A percentile compares a stretch with the other conserved stretches of the same genome.
phyloP scores from a whole-genome alignment of 2,329 filamentous ascomycete genomes.

The Zelopaecilomyces penicillatus region DNA sequence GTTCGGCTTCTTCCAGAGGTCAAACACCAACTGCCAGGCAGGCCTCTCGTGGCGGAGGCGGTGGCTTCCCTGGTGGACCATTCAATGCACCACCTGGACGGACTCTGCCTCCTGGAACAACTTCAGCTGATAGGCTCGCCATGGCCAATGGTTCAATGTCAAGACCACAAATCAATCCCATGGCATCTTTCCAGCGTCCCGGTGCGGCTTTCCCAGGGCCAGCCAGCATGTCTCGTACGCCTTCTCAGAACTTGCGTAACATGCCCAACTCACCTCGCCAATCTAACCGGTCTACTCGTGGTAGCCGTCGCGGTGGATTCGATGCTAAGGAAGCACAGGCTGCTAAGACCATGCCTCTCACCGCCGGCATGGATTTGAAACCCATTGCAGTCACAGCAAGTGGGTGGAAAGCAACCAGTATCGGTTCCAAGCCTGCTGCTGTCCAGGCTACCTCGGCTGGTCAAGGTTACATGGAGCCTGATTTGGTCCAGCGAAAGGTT shows the following conservation, averaged over 20 bases:
- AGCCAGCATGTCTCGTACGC: constrained; percentile 56
- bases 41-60: constrained; percentile 43
- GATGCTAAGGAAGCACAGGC: constrained; percentile 56
- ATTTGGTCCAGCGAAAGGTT: constrained; percentile 96
- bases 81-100: constrained; percentile 48
- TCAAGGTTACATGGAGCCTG: constrained; percentile 65
- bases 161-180: constrained; percentile 34
- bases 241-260: constrained; percentile 53
- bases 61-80: constrained; percentile 58
- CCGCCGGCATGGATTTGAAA: constrained; percentile 72
- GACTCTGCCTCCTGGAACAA: constrained; percentile 66
- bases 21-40: constrained; percentile 47
- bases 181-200: constrained; percentile 33
- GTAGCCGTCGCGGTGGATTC: constrained; percentile 56
- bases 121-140: constrained; percentile 66
- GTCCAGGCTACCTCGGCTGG: constrained; percentile 31
- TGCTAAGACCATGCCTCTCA: constrained; percentile 87
- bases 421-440: constrained; percentile 38
- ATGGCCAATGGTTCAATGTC: constrained; percentile 48
- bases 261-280: constrained; percentile 65
- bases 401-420: constrained; percentile 83
- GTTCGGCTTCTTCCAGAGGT: constrained; percentile 47
- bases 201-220: constrained; percentile 54
- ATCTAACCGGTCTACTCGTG: constrained; percentile 52
- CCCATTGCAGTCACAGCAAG: constrained; percentile 62